Base-by-base conservation (phyloP, 2,329 filamentous ascomycete species). In the Blumeria hordei region DNA sequence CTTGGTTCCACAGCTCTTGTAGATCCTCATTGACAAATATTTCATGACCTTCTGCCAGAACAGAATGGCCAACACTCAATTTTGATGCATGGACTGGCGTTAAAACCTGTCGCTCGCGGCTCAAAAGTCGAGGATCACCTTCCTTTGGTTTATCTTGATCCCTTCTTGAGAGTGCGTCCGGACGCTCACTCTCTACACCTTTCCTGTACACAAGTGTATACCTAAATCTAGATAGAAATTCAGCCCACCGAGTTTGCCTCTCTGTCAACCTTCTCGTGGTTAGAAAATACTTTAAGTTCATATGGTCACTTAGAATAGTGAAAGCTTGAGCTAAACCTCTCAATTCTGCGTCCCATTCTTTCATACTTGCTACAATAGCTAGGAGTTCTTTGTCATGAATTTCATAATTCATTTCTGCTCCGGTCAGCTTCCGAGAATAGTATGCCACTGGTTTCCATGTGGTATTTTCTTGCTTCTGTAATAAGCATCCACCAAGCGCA, bases 251-350 rank as follows among this genome's bases (percentile, higher is more conserved):
- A 18, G 28, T 52, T 36, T 52, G 49, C 33, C 49, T 37, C 21
- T 36, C 49, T 9, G 49, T 52, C 10, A 50, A 11, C 34, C 32
- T 52, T 52, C 49, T 52, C n/a, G 28, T 14, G 28, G 49, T 52
- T 7, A 52, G n/a, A 37, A 52, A 52, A 14, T 52, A 52, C 14
- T 52, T 52, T 8, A 52, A 52, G n/a, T 52, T 52, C 49, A 52
- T 52, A 35, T 52, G 49, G 21, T 52, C 49, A 37, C 32, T 36
- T 14, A 52, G 32, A 21, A 36, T 52, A 7, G 10, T 36, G 21
- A 52, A 52, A 16, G 33, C 9, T 6, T 35, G n/a, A 8, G 32
- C 49, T 18, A 52, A 4, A 18, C 33, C 49, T 18, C 32, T 37
- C 3, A 52, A 16, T 36, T 52, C 33, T 8, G 49, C 49, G n/a